These are phyloP conservation scores for Globisporangium mamillatum DNA, from an alignment of 352 stramenopile species.

Conservation along the genomic window DNA sequence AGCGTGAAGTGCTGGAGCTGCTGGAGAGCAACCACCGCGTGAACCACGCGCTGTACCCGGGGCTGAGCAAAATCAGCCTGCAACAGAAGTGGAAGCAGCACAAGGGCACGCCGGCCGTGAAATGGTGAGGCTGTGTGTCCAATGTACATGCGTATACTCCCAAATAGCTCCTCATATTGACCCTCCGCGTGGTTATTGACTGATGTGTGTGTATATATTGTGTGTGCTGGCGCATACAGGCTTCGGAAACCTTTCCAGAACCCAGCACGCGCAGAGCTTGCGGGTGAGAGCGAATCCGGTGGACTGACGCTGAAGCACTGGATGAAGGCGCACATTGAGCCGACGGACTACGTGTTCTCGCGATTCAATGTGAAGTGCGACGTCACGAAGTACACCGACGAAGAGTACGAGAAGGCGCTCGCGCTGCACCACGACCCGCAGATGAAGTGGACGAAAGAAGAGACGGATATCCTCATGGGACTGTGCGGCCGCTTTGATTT, in stretches of 20 bases:
- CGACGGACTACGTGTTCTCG: conserved; percentile 64
- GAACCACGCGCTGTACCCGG: conserved; percentile 62
- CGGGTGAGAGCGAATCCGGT: conserved; percentile 33
- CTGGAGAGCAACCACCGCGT: conserved; percentile 58
- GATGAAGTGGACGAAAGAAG: conserved; percentile 63
- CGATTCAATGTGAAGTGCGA: conserved; percentile 65
- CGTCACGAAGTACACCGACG: conserved; percentile 42
- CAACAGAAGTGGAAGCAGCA: conserved; percentile 66
- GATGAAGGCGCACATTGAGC: conserved; percentile 54
- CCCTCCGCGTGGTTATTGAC: background rate
- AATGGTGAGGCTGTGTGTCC: conserved; percentile 28
- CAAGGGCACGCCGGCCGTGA: conserved; percentile 37
- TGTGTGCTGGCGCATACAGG: conserved; percentile 11
- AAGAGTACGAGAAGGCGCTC: conserved; percentile 50
- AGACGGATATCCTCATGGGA: conserved; percentile 54
- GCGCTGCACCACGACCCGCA: conserved; percentile 37
- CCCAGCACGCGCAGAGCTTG: conserved; percentile 39
- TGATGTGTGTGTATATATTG: background rate
- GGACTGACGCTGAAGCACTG: conserved; percentile 59
- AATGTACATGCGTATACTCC: background rate
- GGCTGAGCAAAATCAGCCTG: conserved; percentile 51
- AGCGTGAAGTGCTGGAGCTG: conserved; percentile 63
- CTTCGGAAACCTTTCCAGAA: conserved; percentile 63
- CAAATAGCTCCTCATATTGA: background rate
- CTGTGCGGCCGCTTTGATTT: conserved; percentile 57